Evolutionary conservation across 495 filamentous ascomycete species (phyloP).

Genomic region (Aspergillus affinis): DNA sequence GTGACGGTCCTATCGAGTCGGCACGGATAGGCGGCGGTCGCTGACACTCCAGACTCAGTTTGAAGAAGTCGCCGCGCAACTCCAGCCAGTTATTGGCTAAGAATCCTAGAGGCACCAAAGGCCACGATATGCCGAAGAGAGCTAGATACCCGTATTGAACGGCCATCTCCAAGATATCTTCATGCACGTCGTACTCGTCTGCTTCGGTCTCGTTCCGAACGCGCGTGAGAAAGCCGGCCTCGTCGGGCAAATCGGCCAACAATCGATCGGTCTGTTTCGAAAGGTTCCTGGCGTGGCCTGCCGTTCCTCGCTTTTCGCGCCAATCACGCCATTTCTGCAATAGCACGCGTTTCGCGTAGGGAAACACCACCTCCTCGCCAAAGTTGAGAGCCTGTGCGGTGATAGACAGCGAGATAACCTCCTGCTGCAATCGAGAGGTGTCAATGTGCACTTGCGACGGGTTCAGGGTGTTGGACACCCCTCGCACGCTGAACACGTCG

Average conservation of each 20-base stretch:
- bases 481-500: conserved; percentile 63
- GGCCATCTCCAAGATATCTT: conserved; percentile 47
- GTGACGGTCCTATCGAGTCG: conserved; percentile 91
- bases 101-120: conserved; percentile 81
- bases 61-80: conserved; percentile 85
- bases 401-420: conserved; percentile 92
- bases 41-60: conserved; percentile 85
- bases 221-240: conserved; percentile 70
- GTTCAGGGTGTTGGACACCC: conserved; percentile 24
- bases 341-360: conserved; percentile 69
- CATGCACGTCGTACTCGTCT: conserved; percentile 74
- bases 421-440: conserved; percentile 75
- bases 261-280: conserved; percentile 32
- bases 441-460: conserved; percentile 67
- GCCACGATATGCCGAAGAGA: conserved; percentile 91
- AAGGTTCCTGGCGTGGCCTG: conserved; percentile 21
- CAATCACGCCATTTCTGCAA: conserved; percentile 43
- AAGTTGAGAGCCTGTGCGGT: conserved; percentile 89
- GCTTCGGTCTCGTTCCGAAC: conserved; percentile 81
- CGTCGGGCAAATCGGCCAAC: conserved; percentile 60
- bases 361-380: conserved; percentile 80
- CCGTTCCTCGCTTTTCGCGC: conserved; percentile 18
- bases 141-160: conserved; percentile 70
- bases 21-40: conserved; percentile 84
- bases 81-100: conserved; percentile 95